Evolutionary conservation across 441 rosid genomes (phyloP), one percentile per base, ranked within the genome.

Genomic region (Jatropha podagrica): DNA sequence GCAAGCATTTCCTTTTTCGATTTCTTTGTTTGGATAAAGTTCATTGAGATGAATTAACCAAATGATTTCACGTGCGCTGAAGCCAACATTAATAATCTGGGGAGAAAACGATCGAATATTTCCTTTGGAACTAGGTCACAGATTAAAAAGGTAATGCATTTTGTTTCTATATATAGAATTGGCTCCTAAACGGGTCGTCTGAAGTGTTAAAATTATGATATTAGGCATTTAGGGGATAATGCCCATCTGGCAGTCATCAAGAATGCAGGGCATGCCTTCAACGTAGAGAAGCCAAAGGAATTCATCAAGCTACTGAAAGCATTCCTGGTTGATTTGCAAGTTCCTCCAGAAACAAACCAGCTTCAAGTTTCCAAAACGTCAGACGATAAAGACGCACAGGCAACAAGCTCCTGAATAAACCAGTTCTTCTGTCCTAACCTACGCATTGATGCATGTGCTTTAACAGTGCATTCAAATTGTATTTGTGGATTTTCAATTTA

Each of bases 11-110:
- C 8, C 7, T 27, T 6, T 11, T 40, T 41, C 12, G 5, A 5
- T 37, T 1, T 13, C 13, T 38, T 52, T 38, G 6, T 46, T 48
- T 0, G 18, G 37, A n/a, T 1, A 26, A 13, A 7, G 38, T 17
- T 61, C 3, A 4, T 4, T 5, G 37, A 8, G 37, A 27, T 18
- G 14, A 12, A 9, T 5, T 14, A 46, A 6, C 17, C 6, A 48
- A 20, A 54, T 40, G 69, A 41, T 20, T 52, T 54, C 27, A 37
- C 49, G 37, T 56, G 11, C 61, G 10, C 32, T 71, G 81, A 86
- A 93, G 98, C 93, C 88, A 37, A 85, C 95, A 20, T 56, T 89
- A 80, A 87, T 91, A 32, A 49, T 90, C 20, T 92, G 98, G 98
- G 98, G 96, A 81, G 91, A 94, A 75, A 74, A 87, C 59, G 98